Percentiles rank a stretch among this genome's conserved stretches.
Evolutionary conservation across 2,329 filamentous ascomycete species (phyloP).

Genomic region (Apiospora sp.): DNA sequence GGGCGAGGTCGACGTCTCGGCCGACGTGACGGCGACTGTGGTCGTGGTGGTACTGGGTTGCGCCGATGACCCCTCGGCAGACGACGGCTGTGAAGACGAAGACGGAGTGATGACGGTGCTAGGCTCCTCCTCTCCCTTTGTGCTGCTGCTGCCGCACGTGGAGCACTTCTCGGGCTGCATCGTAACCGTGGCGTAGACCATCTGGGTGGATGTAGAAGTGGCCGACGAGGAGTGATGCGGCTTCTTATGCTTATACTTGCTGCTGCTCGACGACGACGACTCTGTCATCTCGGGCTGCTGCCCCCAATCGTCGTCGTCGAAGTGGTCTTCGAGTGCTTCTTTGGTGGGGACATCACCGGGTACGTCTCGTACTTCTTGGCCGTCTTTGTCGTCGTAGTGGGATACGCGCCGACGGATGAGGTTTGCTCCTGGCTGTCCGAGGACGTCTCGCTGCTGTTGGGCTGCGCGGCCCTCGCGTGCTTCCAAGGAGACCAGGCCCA

Average conservation of each 20-base stretch:
- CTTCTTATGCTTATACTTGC: background rate
- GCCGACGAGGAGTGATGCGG: background rate
- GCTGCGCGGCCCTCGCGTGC: too few relatives aligned
- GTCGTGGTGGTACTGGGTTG: background rate
- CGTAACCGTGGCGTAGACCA: background rate
- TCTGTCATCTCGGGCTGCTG: background rate
- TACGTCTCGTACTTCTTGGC: background rate
- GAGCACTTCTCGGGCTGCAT: background rate
- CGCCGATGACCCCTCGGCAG: background rate
- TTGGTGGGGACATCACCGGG: background rate
- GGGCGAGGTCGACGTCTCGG: too few relatives aligned
- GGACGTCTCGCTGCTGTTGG: background rate
- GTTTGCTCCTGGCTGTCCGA: background rate
- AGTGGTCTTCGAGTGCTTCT: background rate
- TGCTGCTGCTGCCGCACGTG: background rate
- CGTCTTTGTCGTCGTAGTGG: background rate
- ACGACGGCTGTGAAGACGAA: too few relatives aligned
- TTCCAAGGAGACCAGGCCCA: conserved; percentile 7
- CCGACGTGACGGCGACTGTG: background rate
- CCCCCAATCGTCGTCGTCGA: background rate
- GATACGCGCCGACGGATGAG: background rate
- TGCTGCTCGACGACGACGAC: background rate
- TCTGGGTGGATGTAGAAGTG: background rate
- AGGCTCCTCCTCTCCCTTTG: background rate
- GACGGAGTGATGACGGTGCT: background rate